These are phyloP conservation scores for Russula griseocarnosa DNA, from an alignment of 768 basidiomycete species.

Conservation along the genomic window DNA sequence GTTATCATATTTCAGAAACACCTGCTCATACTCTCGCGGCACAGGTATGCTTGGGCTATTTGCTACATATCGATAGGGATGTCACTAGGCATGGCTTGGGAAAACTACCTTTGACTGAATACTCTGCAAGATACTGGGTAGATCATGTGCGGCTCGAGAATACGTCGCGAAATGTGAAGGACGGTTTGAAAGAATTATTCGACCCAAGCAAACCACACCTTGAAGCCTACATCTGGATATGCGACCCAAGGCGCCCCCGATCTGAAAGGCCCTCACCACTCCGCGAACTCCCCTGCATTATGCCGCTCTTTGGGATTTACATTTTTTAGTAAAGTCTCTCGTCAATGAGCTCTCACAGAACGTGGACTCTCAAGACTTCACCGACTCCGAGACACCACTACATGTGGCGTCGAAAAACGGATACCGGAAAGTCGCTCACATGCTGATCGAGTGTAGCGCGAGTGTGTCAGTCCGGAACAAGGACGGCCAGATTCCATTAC, in stretches of 20 bases:
- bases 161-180: neutral
- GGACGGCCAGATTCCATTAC: too few species aligned
- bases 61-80: neutral
- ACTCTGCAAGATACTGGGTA: neutral
- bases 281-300: neutral
- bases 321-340: conserved; percentile 57
- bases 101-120: neutral
- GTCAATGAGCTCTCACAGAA: neutral
- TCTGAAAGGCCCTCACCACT: conserved; percentile 77
- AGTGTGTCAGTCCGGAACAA: conserved; percentile 33
- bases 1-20: neutral
- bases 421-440: too few species aligned
- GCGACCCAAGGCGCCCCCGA: conserved; percentile 26
- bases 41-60: neutral
- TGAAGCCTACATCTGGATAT: neutral
- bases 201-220: neutral
- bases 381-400: neutral
- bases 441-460: conserved; percentile 64
- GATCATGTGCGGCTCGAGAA: neutral
- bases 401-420: neutral
- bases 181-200: neutral
- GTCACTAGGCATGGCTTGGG: neutral
- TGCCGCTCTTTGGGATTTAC: neutral
- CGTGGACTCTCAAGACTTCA: neutral
- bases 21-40: neutral